phyloP scores from a whole-genome alignment of 2,329 filamentous ascomycete species.

The Ophiostoma quercus region DNA sequence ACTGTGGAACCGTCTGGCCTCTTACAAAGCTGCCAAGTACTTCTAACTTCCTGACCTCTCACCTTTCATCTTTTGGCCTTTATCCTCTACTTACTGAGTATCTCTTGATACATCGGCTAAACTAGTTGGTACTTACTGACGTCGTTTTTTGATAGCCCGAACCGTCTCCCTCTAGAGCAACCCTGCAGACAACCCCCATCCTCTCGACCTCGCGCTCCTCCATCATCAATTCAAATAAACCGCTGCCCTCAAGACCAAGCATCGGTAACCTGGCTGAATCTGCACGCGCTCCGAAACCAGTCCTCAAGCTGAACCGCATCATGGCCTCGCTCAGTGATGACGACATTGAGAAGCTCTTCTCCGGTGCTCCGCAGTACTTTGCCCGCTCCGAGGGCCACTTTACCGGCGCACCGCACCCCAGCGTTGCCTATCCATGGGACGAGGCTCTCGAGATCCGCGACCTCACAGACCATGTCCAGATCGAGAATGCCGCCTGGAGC shows the following conservation, averaged over 20 bases:
- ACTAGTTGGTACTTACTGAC: constrained; percentile 3
- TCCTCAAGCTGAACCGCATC: constrained; percentile 51
- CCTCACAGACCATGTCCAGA: constrained; percentile 58
- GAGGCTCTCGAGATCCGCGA: constrained; percentile 56
- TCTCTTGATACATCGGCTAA: no score
- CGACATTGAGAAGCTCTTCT: constrained; percentile 66
- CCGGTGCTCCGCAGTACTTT: constrained; percentile 69
- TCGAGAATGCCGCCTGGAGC: constrained; percentile 59
- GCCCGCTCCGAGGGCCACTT: constrained; percentile 55
- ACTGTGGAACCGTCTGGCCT: constrained; percentile 15
- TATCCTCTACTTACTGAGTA: not conserved
- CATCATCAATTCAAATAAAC: constrained; percentile 49
- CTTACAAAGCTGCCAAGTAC: constrained; percentile 21
- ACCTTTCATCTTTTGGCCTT: not conserved
- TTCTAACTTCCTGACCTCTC: constrained; percentile 2
- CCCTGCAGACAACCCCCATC: constrained; percentile 18
- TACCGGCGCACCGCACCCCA: constrained; percentile 56
- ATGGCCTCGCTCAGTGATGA: constrained; percentile 55
- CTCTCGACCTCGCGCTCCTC: constrained; percentile 18
- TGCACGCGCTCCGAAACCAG: constrained; percentile 31
- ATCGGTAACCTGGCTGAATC: constrained; percentile 23
- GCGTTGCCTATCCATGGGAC: constrained; percentile 64
- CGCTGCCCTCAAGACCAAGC: constrained; percentile 50
- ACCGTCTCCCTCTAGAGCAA: not conserved
- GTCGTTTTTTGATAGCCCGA: not conserved